Conservation (phyloP, 345 rosid genomes). For the Sisymbrium altissimum region DNA sequence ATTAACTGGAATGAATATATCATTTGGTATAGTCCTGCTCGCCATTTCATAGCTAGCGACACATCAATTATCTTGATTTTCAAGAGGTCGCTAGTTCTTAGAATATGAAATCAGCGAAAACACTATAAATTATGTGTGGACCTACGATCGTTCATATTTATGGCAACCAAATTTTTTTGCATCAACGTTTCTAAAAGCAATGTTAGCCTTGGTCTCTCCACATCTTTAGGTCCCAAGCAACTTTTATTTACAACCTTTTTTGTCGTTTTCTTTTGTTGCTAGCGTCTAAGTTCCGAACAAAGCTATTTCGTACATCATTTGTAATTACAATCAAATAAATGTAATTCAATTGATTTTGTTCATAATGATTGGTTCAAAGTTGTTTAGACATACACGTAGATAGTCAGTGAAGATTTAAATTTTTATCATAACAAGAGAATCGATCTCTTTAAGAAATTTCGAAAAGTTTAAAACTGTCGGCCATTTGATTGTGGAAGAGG, state of each 20-base stretch:
- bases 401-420: not conserved
- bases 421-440: not conserved
- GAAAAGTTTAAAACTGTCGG: slow-evolving; percentile 30
- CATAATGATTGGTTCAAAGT: slow-evolving; percentile 1
- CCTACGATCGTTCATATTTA: not conserved
- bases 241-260: not conserved
- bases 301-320: not conserved
- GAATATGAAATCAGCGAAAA: not conserved
- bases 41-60: not conserved
- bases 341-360: not conserved
- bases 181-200: slow-evolving; percentile 2
- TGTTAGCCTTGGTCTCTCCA: slow-evolving; percentile 19
- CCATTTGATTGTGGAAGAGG: slow-evolving; percentile 21
- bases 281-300: not conserved
- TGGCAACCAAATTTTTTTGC: not conserved
- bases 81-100: not conserved
- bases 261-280: slow-evolving; percentile 9
- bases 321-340: not conserved
- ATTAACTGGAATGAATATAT: not conserved
- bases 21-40: not conserved
- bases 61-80: not conserved
- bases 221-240: slow-evolving; percentile 17
- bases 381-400: not conserved
- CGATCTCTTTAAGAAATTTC: not conserved
- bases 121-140: not conserved